Evolutionary conservation across 345 rosid species (phyloP), one percentile per base, ranked within the genome.

Genomic region (Linum trigynum): DNA sequence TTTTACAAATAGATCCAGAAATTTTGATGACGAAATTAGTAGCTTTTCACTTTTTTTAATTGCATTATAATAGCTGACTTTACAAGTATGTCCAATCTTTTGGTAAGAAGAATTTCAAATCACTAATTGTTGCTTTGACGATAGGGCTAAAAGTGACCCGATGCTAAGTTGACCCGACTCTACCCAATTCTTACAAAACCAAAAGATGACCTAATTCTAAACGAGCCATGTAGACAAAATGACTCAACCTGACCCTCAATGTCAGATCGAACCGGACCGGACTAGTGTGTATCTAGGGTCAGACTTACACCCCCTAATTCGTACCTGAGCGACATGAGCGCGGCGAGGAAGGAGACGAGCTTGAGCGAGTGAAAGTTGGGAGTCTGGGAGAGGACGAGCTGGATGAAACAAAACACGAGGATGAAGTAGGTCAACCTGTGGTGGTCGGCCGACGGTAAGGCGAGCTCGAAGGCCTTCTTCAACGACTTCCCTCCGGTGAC

Each of bases 341-440:
- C 80, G 3, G 77, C 80, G 0, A 64, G 40, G 2, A 70, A n/a
- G 37, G 77, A 77, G 67, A 76, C 71, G 0, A 67, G 53, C 35
- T 53, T 66, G 15, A 72, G 38, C 0, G 80, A 66, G 45, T 76
- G 69, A 59, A 72, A 76, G 65, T 63, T 76, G 17, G 79, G 79
- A 37, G 67, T 66, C 38, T 76, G 79, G 0, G 79, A 76, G 43
- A 76, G 64, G 1, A 69, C 58, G 17, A 76, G n/a, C 5, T 76
- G 76, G 14, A 71, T 3, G 14, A 15, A 4, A 38, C 36, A 51
- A n/a, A 71, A 75, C 6, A 67, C 16, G 14, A 76, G 38, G 66
- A 76, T 72, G 11, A 76, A 76, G 48, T 65, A 76, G 0, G 74
- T 76, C 2, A 41, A 36, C 64, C 56, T 69, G 17, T 56, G 1